These are phyloP conservation scores for Fermentozyma sake DNA, from an alignment of 1,139 yeast species.

Conservation along the genomic window DNA sequence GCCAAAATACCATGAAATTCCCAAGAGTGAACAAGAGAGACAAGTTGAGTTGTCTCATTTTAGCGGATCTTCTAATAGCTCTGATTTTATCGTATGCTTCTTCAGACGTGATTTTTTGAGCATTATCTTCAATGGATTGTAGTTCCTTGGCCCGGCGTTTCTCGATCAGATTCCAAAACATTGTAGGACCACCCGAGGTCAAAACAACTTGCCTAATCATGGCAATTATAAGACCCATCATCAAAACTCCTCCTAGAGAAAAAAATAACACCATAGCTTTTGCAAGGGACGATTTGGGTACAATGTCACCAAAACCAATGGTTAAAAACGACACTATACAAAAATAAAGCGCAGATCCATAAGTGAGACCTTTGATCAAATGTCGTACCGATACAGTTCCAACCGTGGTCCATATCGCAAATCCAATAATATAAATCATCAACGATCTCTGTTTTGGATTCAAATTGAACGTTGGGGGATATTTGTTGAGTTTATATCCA, in stretches of 20 bases:
- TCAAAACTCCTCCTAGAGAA: conserved; percentile 63
- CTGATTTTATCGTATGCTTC: conserved; percentile 56
- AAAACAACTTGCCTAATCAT: conserved; percentile 64
- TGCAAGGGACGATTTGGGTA: conserved; percentile 49
- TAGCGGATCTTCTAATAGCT: conserved; percentile 37
- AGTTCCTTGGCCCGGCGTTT: conserved; percentile 17
- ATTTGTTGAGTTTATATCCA: conserved; percentile 56
- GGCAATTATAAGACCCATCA: conserved; percentile 68
- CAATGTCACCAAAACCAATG: conserved; percentile 73
- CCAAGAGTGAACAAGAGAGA: conserved; percentile 39
- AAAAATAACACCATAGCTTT: conserved; percentile 58
- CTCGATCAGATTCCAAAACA: conserved; percentile 61
- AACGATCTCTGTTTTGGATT: conserved; percentile 63
- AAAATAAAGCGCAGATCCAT: conserved; percentile 64
- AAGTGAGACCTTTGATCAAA: conserved; percentile 32
- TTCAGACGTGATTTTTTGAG: conserved; percentile 22
- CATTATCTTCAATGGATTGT: conserved; percentile 13
- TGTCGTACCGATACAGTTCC: conserved; percentile 53
- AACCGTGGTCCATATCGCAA: conserved; percentile 64
- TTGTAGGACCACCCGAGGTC: conserved; percentile 55
- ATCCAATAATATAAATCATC: conserved; percentile 63
- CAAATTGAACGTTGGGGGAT: conserved; percentile 66
- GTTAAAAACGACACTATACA: conserved; percentile 71
- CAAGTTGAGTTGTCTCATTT: conserved; percentile 20
- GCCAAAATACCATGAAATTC: conserved; percentile 58